Base-by-base conservation (phyloP, 2,329 filamentous ascomycete genomes). In the Aspergillus pseudoterreus region DNA sequence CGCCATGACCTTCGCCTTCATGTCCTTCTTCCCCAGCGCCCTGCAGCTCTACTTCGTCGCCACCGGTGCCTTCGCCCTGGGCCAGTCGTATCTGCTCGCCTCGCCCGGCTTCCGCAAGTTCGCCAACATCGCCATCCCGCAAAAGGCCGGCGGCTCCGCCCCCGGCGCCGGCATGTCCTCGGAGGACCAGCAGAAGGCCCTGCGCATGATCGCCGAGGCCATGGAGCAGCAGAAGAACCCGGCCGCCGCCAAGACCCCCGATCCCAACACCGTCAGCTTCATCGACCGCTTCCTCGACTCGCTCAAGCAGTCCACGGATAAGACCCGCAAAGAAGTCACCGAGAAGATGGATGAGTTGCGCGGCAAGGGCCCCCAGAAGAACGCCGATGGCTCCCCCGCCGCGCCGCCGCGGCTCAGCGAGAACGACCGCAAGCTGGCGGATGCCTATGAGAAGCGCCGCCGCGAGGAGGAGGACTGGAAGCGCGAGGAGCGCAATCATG, bases 1-100 rank as follows among this genome's bases (percentile, higher is more conserved):
- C 2, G 55, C 67, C 6, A 32, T 86, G 2, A 75, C 81, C 6
- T 69, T 82, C 27, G 2, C 71, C 4, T 73, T 87, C 63, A 84
- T 83, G 47, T 61, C 72, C 11, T 80, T 71, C 54, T 78, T 80
- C 64, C 79, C 83, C 0, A 77, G 80, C 21, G 77, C 75, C 17
- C 67, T 88, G 2, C 84, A 87, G 63, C 63, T 88, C 27, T 86
- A 82, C 72, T 87, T 90, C 71, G 67, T 80, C 47, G 58, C 66
- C 11, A 71, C 68, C 4, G 70, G 72, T 53, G 3, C 68, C 0
- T 62, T 74, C 36, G 69, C 64, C 9, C 43, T 71, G 15, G 35
- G 63, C 17, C 82, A 85, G 68, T 63, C 75, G 4, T 67, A 65
- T 43, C 47, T 79, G 3, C 69, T 82, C 54, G 71, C 73, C 55